These are phyloP conservation scores for Periconia sp. DNA, from an alignment of 2,329 filamentous ascomycete genomes.

Conservation along the genomic window DNA sequence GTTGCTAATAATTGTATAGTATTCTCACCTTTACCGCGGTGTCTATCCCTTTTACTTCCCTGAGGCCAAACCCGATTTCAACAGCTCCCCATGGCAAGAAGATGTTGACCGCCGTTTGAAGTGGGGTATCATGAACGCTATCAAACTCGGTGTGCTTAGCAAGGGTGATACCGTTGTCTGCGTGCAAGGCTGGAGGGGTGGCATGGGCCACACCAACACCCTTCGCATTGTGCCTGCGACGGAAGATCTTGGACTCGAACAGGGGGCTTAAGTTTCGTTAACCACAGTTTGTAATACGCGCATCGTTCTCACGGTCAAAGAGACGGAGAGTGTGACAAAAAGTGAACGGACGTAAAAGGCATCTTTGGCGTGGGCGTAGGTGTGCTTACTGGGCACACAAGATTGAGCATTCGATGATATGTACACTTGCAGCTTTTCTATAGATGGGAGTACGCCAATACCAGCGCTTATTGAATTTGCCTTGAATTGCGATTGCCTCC, in stretches of 20 bases:
- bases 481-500: no score
- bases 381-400: background rate
- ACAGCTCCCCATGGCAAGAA: constrained; percentile 93
- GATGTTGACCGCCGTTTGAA: constrained; percentile 97
- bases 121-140: constrained; percentile 89
- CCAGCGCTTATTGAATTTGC: background rate
- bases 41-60: constrained; percentile 97
- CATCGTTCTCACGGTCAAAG: background rate
- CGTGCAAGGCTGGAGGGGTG: constrained; percentile 88
- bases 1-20: constrained; percentile 50
- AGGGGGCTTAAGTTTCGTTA: constrained; percentile 42
- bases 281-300: constrained; percentile 14
- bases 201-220: constrained; percentile 90
- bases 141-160: constrained; percentile 75
- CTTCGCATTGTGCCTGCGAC: constrained; percentile 55
- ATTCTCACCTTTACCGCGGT: constrained; percentile 93
- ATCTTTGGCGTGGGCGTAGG: constrained; percentile 1
- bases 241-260: constrained; percentile 53
- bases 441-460: background rate
- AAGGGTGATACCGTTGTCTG: constrained; percentile 76
- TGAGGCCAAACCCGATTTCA: constrained; percentile 92
- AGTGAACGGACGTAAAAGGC: background rate
- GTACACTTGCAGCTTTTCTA: background rate
- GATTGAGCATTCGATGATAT: background rate
- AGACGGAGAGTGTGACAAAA: constrained; percentile 1